Base-by-base conservation (phyloP, 1,284 basidiomycete species). In the Phellinidium pouzarii region DNA sequence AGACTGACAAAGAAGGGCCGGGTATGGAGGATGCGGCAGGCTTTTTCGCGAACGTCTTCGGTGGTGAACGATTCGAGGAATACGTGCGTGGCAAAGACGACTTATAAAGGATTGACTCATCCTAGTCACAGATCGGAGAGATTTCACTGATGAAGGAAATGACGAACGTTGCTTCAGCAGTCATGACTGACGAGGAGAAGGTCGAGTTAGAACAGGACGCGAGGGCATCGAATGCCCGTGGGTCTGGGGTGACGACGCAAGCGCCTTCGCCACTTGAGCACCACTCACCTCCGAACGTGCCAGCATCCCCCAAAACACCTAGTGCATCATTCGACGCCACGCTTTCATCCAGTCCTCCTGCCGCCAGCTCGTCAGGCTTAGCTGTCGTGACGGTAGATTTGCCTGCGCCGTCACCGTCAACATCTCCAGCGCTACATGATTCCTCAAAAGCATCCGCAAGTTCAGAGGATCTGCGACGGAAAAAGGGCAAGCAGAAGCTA, bases 101-200 rank as follows among this genome's bases (percentile, higher is more conserved):
- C 50, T 44, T 26, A 19, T 31, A 25, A 3, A 17, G 42, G 29
- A 17, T 37, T 27, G 26, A 34, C 47, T 34, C 11, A 34, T 34
- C 9, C 20, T 40, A 37, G 9, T 44, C 27, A 37, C 64, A 93
- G 87, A 93, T 95, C 59, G 92, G 92, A 54, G 91, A 94, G 71
- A 94, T 95, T 48, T 88, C 89, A 3, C 76, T 95, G 46, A 89
- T 94, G 83, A 94, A 93, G 63, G 89, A 91, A 62, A 90, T 91
- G 85, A 88, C 87, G 2, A 76, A 75, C 20, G 78, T 83, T 19
- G 87, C 87, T n/a, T 79, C 82, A 27, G 83, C 83, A 1, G 84
- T 91, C 75, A 84, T 87, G 77, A 82, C 87, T 0, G 92, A 95
- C 4, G 94, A 97, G 65, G 94, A 98, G 68, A 87, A 87, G 67